phyloP scores from a whole-genome alignment of 192 early-diverging fungal species.

The Podila verticillata region DNA sequence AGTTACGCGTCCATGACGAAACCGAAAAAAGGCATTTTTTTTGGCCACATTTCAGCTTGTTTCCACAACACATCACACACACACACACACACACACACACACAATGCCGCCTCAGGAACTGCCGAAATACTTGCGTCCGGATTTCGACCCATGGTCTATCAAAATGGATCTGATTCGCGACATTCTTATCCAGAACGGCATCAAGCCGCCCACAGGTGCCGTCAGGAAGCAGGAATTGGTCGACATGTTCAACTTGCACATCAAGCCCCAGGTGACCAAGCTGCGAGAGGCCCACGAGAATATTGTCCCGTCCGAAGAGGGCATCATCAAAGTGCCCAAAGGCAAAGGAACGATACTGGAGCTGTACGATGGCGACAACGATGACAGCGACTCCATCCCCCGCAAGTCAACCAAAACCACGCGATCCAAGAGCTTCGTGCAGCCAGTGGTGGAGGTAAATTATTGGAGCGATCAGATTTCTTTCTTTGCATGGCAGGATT shows the following conservation, averaged over 20 bases:
- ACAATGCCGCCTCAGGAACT: constrained; percentile 17
- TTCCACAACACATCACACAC: too few species aligned
- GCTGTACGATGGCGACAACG: neutral
- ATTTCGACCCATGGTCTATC: constrained; percentile 38
- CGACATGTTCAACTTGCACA: constrained; percentile 37
- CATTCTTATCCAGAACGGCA: constrained; percentile 36
- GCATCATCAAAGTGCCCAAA: constrained; percentile 4
- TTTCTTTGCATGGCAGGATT: too few species aligned
- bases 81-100: too few species aligned
- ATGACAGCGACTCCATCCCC: neutral
- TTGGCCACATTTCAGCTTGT: too few species aligned
- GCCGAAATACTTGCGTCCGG: constrained; percentile 41
- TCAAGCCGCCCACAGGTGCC: constrained; percentile 28
- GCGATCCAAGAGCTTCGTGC: neutral
- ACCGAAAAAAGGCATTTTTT: too few species aligned
- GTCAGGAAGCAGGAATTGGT: constrained; percentile 41
- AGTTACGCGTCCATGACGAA: too few species aligned
- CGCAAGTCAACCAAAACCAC: neutral
- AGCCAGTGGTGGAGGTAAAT: neutral
- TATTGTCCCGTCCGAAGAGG: neutral
- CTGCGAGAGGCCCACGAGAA: neutral
- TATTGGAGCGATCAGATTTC: too few species aligned
- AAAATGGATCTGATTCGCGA: constrained; percentile 47
- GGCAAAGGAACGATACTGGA: neutral
- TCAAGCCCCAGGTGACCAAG: constrained; percentile 28